Evolutionary conservation across 148 eudicot species (phyloP).

Genomic region (Euryodendron excelsum): DNA sequence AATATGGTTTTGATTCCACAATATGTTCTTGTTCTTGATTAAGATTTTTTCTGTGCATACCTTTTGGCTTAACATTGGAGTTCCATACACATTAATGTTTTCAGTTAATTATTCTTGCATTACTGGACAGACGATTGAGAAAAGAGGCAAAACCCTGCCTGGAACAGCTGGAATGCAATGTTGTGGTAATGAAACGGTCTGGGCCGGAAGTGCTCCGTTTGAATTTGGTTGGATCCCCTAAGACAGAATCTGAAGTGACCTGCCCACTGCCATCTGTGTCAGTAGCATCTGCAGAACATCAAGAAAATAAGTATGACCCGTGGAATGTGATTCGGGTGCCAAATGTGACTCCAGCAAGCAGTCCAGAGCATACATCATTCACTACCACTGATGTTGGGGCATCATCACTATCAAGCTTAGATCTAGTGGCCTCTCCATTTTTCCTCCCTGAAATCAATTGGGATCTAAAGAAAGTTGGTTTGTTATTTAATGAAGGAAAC

Average conservation of each 20-base stretch:
- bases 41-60: not conserved
- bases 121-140: conserved; percentile 46
- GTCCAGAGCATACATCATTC: conserved; percentile 59
- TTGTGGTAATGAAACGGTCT: conserved; percentile 62
- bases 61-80: not conserved
- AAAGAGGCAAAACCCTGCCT: conserved; percentile 65
- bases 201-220: conserved; percentile 71
- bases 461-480: conserved; percentile 41
- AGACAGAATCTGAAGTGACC: conserved; percentile 33
- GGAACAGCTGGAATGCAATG: conserved; percentile 76
- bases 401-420: conserved; percentile 59
- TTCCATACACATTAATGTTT: conserved; percentile 2
- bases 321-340: conserved; percentile 49
- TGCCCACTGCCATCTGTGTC: conserved; percentile 14
- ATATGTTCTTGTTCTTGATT: not conserved
- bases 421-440: conserved; percentile 41
- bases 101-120: conserved; percentile 10
- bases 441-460: conserved; percentile 44
- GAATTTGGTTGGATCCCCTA: conserved; percentile 51
- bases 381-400: conserved; percentile 50
- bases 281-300: conserved; percentile 16
- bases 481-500: conserved; percentile 20
- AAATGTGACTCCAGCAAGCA: conserved; percentile 73
- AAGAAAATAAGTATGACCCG: conserved; percentile 23
- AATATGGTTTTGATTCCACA: not conserved